These are phyloP conservation scores for Sanghuangporus weigelae DNA, from an alignment of 1,284 basidiomycete genomes.

Conservation along the genomic window DNA sequence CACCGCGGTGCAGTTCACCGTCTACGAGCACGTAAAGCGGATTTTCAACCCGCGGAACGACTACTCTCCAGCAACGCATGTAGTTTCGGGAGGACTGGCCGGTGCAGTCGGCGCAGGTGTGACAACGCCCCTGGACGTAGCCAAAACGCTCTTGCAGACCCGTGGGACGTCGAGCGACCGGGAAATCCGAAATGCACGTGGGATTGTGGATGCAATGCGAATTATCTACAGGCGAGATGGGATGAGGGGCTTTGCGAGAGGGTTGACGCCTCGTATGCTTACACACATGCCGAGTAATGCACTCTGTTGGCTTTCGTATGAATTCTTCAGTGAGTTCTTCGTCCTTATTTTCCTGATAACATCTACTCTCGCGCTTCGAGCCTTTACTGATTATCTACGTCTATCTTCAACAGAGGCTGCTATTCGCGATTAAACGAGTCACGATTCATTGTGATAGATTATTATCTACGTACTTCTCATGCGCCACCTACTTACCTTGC, in stretches of 20 bases:
- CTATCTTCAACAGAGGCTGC: constrained; percentile 20
- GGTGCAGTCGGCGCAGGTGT: constrained; percentile 94
- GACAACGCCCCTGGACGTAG: constrained; percentile 97
- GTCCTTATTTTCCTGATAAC: neutral
- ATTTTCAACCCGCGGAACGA: constrained; percentile 80
- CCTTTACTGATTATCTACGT: neutral
- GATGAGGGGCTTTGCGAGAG: constrained; percentile 79
- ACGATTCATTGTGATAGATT: neutral
- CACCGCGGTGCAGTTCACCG: constrained; percentile 96
- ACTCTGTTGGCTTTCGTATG: constrained; percentile 95
- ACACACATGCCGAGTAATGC: constrained; percentile 98
- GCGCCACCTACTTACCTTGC: neutral
- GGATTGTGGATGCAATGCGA: constrained; percentile 85
- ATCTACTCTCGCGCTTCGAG: neutral
- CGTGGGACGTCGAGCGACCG: constrained; percentile 79
- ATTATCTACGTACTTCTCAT: neutral
- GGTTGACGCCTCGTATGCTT: constrained; percentile 87
- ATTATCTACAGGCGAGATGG: constrained; percentile 90
- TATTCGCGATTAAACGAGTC: constrained; percentile 19
- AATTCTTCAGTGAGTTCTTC: constrained; percentile 84
- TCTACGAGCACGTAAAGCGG: constrained; percentile 92
- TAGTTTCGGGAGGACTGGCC: constrained; percentile 85
- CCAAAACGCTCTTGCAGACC: constrained; percentile 96
- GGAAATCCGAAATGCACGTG: constrained; percentile 79
- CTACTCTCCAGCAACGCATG: constrained; percentile 92